Evolutionary conservation across 2,329 filamentous ascomycete species (phyloP), one percentile per base, ranked within the genome.

Genomic region (Phaeosphaeriaceae sp.): DNA sequence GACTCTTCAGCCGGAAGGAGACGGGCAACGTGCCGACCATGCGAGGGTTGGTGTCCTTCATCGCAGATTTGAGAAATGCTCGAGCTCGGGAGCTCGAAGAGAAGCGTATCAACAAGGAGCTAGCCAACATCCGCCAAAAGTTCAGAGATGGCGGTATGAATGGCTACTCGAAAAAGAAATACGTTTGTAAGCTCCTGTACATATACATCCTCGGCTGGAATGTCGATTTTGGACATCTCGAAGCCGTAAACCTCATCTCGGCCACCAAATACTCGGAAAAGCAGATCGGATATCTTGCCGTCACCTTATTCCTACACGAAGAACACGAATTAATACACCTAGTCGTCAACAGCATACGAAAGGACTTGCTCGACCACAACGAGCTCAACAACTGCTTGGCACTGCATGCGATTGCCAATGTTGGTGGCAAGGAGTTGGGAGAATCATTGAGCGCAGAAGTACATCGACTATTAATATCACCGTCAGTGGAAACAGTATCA

Each of bases 111-210:
- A 99, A 99, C 77, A 99, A 99, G 80, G 94, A 99, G 79, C 79
- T 99, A 74, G 94, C 94, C 71, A 99, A 99, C 72, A 99, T 99
- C 74, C 87, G 91, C 69, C 91, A 97, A 78, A 97, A 97, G 77
- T 99, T 97, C 81, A 96, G 96, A 83, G 90, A 94, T 74, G 92
- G 92, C 58, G 94, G 83, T 70, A 80, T 99, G 50, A 96, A 88
- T 71, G 95, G 94, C 60, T 99, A 99, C 72, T 92, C 97, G 81
- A 97, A 95, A 82, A 99, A 99, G 84, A 99, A 99, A 89, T 99
- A 99, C 73, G 94, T 99, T 61, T 99, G 94, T 90, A 99, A 99
- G 86, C 85, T 99, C 62, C 82, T 99, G 54, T 99, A 99, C 75
- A 97, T 99, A 68, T 99, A 99, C 76, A 99, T 99, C 52, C 84